Percentiles rank a stretch among this genome's conserved stretches.
phyloP scores from a whole-genome alignment of 805 yeast species.

The Saccharomycopsis fermentans region DNA sequence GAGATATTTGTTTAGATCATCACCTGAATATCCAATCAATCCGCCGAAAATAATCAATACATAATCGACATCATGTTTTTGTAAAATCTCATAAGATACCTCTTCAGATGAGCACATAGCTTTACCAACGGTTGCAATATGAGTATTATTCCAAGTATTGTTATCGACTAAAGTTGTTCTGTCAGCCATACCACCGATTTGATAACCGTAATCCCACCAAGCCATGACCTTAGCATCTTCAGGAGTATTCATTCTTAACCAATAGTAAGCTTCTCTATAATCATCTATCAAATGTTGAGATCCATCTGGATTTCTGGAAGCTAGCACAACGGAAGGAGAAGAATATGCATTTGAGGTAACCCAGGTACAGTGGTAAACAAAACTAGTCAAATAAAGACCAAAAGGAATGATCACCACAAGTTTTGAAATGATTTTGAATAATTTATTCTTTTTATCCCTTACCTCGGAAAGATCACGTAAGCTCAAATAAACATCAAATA shows the following conservation, averaged over 20 bases:
- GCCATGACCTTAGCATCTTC: constrained; percentile 95
- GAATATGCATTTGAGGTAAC: constrained; percentile 93
- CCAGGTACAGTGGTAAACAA: constrained; percentile 94
- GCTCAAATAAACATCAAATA: constrained; percentile 75
- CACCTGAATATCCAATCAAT: constrained; percentile 85
- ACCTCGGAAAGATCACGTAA: constrained; percentile 29
- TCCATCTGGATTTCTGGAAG: constrained; percentile 80
- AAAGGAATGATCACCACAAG: constrained; percentile 57
- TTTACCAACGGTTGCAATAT: constrained; percentile 97
- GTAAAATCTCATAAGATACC: constrained; percentile 77
- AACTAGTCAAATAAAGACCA: constrained; percentile 61
- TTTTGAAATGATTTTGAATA: constrained; percentile 38
- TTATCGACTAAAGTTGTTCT: constrained; percentile 96
- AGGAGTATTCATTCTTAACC: constrained; percentile 96
- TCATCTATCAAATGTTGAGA: constrained; percentile 81
- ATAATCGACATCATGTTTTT: constrained; percentile 90
- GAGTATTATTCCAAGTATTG: constrained; percentile 99
- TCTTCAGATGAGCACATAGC: constrained; percentile 92
- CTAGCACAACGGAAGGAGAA: constrained; percentile 93
- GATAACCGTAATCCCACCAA: constrained; percentile 99
- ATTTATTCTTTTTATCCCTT: background rate
- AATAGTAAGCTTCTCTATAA: constrained; percentile 96
- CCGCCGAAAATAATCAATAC: constrained; percentile 93
- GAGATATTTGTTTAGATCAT: constrained; percentile 89
- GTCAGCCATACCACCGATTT: constrained; percentile 99